phyloP scores from a whole-genome alignment of 305 asterid genomes.

The Striga hermonthica region DNA sequence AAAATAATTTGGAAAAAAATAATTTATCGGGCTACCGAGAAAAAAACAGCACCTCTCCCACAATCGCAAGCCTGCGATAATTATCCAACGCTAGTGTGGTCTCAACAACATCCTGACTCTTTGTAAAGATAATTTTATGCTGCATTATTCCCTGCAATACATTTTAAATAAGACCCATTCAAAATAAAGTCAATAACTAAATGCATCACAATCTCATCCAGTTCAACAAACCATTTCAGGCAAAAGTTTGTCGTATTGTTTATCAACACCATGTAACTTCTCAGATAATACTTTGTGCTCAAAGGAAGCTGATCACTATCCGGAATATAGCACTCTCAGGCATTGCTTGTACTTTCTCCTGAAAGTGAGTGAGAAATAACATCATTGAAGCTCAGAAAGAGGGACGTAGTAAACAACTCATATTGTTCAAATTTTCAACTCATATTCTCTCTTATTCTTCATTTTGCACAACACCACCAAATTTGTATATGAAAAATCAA shows the following conservation, averaged over 20 bases:
- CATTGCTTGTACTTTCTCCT: no score
- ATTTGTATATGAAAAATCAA: no score
- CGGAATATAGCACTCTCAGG: no score
- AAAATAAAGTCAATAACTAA: constrained; percentile 24
- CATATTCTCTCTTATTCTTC: no score
- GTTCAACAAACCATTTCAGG: constrained; percentile 97
- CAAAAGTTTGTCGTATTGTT: constrained; percentile 89
- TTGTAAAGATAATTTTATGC: constrained; percentile 92
- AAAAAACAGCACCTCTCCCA: constrained; percentile 98
- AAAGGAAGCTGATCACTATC: constrained; percentile 98
- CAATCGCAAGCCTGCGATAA: constrained; percentile 98
- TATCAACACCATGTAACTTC: constrained; percentile 98
- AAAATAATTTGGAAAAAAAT: constrained; percentile 8
- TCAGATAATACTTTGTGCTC: constrained; percentile 88
- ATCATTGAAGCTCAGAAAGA: no score
- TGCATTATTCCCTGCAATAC: constrained; percentile 92
- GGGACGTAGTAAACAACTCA: no score
- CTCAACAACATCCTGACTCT: constrained; percentile 98
- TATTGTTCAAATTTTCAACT: no score
- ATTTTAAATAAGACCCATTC: constrained; percentile 29
- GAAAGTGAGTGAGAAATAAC: no score
- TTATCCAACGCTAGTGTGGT: constrained; percentile 96
- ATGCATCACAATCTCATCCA: constrained; percentile 77
- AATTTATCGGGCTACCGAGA: constrained; percentile 94
- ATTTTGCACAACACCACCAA: no score